Evolutionary conservation across 2,329 filamentous ascomycete species (phyloP), one percentile per base, ranked within the genome.

Genomic region (Colletotrichum shisoi): DNA sequence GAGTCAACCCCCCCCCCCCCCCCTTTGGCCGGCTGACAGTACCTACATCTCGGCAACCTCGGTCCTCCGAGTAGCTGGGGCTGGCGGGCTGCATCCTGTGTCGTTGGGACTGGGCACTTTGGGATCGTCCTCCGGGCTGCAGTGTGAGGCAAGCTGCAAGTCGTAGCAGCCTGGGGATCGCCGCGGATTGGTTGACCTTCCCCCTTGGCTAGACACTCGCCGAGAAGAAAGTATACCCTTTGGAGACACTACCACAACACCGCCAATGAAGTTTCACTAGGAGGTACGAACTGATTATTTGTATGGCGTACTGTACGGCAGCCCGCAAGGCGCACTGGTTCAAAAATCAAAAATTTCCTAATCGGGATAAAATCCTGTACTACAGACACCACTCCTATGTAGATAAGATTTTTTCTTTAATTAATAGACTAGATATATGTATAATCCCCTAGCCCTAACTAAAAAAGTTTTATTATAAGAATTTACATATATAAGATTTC

Each of bases 91-190:
- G 51, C 49, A 52, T 52, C 27, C 17, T 34, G 49, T 52, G 49
- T 24, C 31, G 27, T 37, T 52, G 49, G 49, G 34, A 31, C 51
- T 37, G 31, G 51, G 17, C 37, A 37, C 51, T 53, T 13, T 53
- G 34, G 51, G 51, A 17, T 53, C 51, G 51, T 53, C n/a, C 51
- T 53, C 31, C 31, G 39, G 31, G n/a, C 49, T 53, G 49, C 49
- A 52, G 49, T 52, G 49, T 17, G 49, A 52, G 49, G 49, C 17
- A n/a, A 37, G 31, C 49, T 52, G 51, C 51, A 53, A 53, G 24
- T 53, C 51, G 34, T n/a, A 19, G 34, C 31, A 53, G 51, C 51
- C 17, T 21, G 27, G 31, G 9, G 51, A 53, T 39, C 34, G 51
- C n/a, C 51, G 51, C 31, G 19, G 21, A 39, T 39, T 31, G 51